phyloP scores from a whole-genome alignment of 306 rosid genomes.

The Prunus salicina region DNA sequence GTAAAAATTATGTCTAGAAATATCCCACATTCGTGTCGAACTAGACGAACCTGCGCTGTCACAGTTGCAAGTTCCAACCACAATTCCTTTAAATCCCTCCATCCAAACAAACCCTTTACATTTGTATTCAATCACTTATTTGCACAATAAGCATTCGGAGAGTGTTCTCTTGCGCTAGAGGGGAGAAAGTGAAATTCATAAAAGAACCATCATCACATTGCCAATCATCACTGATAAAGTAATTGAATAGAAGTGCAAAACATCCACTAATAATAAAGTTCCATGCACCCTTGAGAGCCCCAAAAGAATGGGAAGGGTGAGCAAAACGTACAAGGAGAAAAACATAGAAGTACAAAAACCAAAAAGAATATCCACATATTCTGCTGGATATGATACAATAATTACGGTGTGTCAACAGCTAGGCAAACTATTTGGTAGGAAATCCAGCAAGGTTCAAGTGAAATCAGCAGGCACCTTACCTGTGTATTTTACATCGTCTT shows the following conservation, averaged over 20 bases:
- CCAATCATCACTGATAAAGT: neutral
- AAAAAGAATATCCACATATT: conserved; percentile 39
- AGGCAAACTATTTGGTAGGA: conserved; percentile 43
- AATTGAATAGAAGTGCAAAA: conserved; percentile 4
- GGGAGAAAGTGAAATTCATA: no score
- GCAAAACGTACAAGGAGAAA: conserved; percentile 3
- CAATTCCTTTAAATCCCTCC: no score
- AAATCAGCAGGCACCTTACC: conserved; percentile 47
- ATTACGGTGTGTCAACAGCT: conserved; percentile 34
- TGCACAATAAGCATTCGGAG: neutral
- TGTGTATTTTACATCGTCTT: conserved; percentile 55
- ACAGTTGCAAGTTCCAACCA: no score
- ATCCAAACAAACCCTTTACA: no score
- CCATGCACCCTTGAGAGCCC: conserved; percentile 38
- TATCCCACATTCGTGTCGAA: no score
- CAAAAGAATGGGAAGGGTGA: conserved; percentile 14
- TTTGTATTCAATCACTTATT: no score
- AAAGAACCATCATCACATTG: neutral
- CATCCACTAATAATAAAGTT: conserved; percentile 38
- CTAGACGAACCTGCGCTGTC: no score
- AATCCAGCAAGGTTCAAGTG: conserved; percentile 49
- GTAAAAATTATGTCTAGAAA: no score
- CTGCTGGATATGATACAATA: conserved; percentile 49
- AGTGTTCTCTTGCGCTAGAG: neutral
- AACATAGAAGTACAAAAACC: conserved; percentile 1